phyloP scores from a whole-genome alignment of 2,329 filamentous ascomycete genomes.

The Claviceps paspali region DNA sequence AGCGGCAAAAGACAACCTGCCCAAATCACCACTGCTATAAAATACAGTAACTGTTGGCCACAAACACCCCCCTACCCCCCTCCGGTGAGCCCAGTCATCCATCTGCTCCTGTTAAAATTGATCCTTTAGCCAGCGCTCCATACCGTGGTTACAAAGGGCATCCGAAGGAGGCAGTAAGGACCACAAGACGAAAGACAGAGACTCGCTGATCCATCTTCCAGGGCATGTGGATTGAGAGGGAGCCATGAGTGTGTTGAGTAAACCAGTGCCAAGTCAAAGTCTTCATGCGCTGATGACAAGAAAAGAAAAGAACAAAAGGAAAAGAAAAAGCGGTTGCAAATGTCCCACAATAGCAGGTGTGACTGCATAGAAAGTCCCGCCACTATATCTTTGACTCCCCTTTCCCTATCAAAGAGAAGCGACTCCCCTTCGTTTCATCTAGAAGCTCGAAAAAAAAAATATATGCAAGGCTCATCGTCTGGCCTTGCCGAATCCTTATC shows the following conservation, averaged over 20 bases:
- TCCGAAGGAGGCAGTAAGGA: slow-evolving; percentile 12
- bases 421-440: background rate
- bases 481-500: background rate
- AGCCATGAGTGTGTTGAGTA: slow-evolving; percentile 8
- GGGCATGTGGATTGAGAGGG: slow-evolving; percentile 8
- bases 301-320: background rate
- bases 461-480: background rate
- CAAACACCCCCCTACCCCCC: no score
- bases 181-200: slow-evolving; percentile 9
- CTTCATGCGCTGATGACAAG: background rate
- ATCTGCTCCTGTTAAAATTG: slow-evolving; percentile 20
- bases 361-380: background rate
- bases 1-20: slow-evolving; percentile 15
- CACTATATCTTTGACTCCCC: background rate
- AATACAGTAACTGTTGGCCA: slow-evolving; percentile 26
- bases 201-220: slow-evolving; percentile 8
- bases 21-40: slow-evolving; percentile 23
- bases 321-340: slow-evolving; percentile 8
- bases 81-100: slow-evolving; percentile 13
- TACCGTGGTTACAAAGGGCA: slow-evolving; percentile 15
- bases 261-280: slow-evolving; percentile 3
- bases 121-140: slow-evolving; percentile 17
- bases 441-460: background rate
- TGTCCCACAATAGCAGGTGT: background rate
- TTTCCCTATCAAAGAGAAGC: background rate